Base-by-base conservation (phyloP, 1,139 yeast genomes). In the Magnusiomyces clavatus region DNA sequence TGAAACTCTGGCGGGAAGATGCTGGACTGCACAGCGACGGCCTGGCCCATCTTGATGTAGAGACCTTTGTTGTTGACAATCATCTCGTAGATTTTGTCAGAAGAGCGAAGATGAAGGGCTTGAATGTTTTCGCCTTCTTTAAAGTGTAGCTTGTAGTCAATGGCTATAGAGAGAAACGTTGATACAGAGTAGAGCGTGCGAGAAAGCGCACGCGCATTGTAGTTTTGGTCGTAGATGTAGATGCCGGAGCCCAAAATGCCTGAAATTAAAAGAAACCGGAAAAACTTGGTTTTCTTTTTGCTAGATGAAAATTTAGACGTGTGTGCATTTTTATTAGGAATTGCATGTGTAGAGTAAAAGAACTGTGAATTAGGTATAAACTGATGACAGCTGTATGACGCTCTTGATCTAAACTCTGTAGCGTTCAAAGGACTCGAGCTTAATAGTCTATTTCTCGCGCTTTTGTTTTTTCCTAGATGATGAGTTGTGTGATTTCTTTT, bases 21-120 rank as follows among this genome's bases (percentile, higher is more conserved):
- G 13, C 76, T 69, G 1, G 86, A 84, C 61, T 83, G 89, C 60
- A 83, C 78, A 16, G 89, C 89, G 43, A 83, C 77, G 40, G 86
- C 83, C 69, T 83, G 90, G 41, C 90, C 90, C 59, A 83, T 66
- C 65, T 86, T 86, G 61, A 86, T 82, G 63, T 83, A 86, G 17
- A 86, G 71, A 0, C 95, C 94, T 61, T 81, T 82, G 62, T 86
- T 86, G 3, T 67, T 65, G 56, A 71, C 67, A 54, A 86, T 64
- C 60, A 85, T 66, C 45, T 76, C 66, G 57, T 78, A 74, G 41
- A 86, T 65, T 47, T 79, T 66, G 46, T 78, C 77, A 2, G 92
- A 79, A 35, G 81, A 78, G 31, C 78, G 66, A 54, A 78, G 81
- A 60, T 86, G 94, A 29, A 86, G 65, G 0, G 74, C 76, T 29